A percentile compares a stretch with the other conserved stretches of the same genome.
Evolutionary conservation across 495 filamentous ascomycete species (phyloP).

Genomic region (Xylaria sp.): DNA sequence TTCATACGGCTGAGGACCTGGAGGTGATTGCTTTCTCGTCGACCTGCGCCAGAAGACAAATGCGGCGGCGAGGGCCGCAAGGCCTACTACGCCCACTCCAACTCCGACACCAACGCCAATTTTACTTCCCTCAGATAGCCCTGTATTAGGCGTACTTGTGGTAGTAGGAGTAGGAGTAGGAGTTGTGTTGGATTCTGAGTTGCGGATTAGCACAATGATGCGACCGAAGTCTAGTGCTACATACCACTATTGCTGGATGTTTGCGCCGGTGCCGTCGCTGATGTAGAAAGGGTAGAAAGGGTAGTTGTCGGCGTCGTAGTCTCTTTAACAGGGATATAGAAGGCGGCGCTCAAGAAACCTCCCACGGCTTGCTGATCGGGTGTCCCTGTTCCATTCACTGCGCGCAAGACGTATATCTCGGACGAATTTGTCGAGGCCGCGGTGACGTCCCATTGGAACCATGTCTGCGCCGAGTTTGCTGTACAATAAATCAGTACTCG

Average conservation of each 20-base stretch:
- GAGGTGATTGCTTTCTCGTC: constrained; percentile 25
- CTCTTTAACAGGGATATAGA: constrained; percentile 30
- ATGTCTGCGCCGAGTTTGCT: constrained; percentile 33
- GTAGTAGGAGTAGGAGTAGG: constrained; percentile 11
- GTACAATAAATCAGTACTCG: constrained; percentile 1
- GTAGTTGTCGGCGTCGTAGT: constrained; percentile 24
- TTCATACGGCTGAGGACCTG: constrained; percentile 20
- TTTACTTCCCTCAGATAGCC: constrained; percentile 28
- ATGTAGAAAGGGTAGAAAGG: constrained; percentile 22
- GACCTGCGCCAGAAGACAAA: constrained; percentile 31
- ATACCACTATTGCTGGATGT: not conserved
- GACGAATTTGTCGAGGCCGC: constrained; percentile 35
- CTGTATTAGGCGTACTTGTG: constrained; percentile 2
- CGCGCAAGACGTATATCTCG: constrained; percentile 36
- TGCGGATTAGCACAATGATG: not conserved
- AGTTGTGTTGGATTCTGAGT: not conserved
- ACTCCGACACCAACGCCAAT: constrained; percentile 34
- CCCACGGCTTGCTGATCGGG: constrained; percentile 27
- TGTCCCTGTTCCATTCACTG: constrained; percentile 32
- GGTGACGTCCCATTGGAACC: constrained; percentile 34
- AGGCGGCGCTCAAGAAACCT: constrained; percentile 36
- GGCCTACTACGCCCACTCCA: constrained; percentile 26
- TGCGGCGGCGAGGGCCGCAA: constrained; percentile 26
- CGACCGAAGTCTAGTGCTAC: not conserved
- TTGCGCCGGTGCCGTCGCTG: constrained; percentile 14